Evolutionary conservation across 176 grass and related monocot genomes (phyloP).

Genomic region (Carex cristatella): DNA sequence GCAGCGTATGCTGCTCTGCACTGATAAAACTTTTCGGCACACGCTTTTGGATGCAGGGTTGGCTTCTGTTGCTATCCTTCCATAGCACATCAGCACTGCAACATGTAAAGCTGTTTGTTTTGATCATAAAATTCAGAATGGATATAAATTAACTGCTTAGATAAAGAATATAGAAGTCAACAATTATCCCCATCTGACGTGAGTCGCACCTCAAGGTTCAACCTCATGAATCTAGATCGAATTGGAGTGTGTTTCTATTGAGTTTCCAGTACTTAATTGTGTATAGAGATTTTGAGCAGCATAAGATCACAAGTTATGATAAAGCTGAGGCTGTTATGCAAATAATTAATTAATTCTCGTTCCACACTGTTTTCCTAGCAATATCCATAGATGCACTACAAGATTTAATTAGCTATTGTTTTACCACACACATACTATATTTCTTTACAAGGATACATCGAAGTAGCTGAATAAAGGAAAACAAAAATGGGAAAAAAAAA

Average conservation of each 20-base stretch:
- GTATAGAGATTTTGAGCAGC: too few relatives aligned
- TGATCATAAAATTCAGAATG: background rate
- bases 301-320: too few relatives aligned
- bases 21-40: background rate
- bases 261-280: too few relatives aligned
- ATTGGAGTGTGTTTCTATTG: too few relatives aligned
- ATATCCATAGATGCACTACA: background rate
- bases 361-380: background rate
- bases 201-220: too few relatives aligned
- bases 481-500: background rate
- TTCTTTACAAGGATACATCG: background rate
- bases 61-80: background rate
- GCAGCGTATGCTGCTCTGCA: background rate
- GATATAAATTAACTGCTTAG: background rate
- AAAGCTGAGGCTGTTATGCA: too few relatives aligned
- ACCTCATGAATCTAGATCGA: too few relatives aligned
- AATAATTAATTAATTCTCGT: background rate
- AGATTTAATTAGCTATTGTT: background rate
- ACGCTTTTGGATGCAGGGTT: background rate
- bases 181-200: too few relatives aligned
- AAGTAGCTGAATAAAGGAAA: conserved; percentile 7
- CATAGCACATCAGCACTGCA: background rate
- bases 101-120: background rate
- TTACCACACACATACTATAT: background rate
- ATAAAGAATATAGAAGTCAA: background rate